A percentile compares a stretch with the other conserved stretches of the same genome.
Evolutionary conservation across 768 basidiomycete species (phyloP).

Genomic region (Lactifluus hygrophoroides): DNA sequence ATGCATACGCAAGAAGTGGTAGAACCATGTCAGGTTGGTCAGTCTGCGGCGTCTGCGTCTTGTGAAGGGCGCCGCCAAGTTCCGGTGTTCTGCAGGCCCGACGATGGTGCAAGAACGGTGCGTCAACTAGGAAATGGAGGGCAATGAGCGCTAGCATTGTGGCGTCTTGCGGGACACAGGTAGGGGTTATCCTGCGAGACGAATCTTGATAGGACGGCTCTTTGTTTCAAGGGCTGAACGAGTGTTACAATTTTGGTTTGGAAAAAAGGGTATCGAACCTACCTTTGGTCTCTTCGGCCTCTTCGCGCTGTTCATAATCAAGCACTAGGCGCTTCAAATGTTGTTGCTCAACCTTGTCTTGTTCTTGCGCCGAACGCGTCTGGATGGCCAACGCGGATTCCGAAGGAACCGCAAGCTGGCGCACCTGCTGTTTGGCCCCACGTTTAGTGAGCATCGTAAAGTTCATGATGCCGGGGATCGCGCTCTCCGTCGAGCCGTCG

Average conservation of each 20-base stretch:
- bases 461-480: slow-evolving; percentile 55
- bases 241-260: neutral
- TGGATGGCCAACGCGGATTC: slow-evolving; percentile 85
- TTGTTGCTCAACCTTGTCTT: slow-evolving; percentile 94
- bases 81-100: slow-evolving; percentile 6
- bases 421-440: slow-evolving; percentile 89
- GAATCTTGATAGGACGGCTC: slow-evolving; percentile 66
- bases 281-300: slow-evolving; percentile 78
- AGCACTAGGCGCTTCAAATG: slow-evolving; percentile 93
- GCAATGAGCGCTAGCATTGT: slow-evolving; percentile 11
- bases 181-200: slow-evolving; percentile 52
- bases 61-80: neutral
- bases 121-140: slow-evolving; percentile 1
- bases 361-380: slow-evolving; percentile 83
- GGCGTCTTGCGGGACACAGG: neutral
- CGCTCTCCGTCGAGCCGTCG: slow-evolving; percentile 37
- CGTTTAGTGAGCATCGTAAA: slow-evolving; percentile 91
- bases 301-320: slow-evolving; percentile 84
- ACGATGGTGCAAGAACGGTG: slow-evolving; percentile 10
- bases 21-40: slow-evolving; percentile 2
- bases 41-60: neutral
- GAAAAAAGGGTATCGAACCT: neutral
- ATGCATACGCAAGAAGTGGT: slow-evolving; percentile 12
- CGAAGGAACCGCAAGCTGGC: slow-evolving; percentile 83
- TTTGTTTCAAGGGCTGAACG: slow-evolving; percentile 57